A percentile compares a stretch with the other conserved stretches of the same genome.
Evolutionary conservation across 2,329 filamentous ascomycete species (phyloP).

Genomic region (Akanthomyces dipterigenus): DNA sequence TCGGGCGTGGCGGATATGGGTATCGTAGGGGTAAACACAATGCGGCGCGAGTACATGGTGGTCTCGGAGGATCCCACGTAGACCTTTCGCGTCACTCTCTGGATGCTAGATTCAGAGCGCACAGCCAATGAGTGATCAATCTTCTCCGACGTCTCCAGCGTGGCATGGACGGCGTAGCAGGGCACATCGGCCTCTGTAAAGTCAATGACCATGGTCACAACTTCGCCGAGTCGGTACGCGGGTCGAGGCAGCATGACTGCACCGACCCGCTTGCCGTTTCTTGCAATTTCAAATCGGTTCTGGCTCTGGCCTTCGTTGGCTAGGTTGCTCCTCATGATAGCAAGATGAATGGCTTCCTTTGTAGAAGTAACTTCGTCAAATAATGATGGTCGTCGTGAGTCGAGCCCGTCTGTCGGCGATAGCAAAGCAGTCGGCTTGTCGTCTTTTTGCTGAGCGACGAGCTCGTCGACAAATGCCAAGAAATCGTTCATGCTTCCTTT

Average conservation of each 20-base stretch:
- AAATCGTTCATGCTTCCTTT: constrained; percentile 57
- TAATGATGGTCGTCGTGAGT: constrained; percentile 48
- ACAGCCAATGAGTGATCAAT: constrained; percentile 76
- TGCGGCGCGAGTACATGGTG: constrained; percentile 69
- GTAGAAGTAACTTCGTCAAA: constrained; percentile 54
- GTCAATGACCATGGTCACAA: constrained; percentile 76
- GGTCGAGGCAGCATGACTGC: constrained; percentile 85
- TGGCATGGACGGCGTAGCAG: constrained; percentile 78
- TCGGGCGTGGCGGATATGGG: constrained; percentile 80
- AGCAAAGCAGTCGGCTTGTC: constrained; percentile 54
- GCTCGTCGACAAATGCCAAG: constrained; percentile 67
- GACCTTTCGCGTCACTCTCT: constrained; percentile 76
- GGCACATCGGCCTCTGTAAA: constrained; percentile 71
- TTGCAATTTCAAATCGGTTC: constrained; percentile 93
- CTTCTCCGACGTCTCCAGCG: constrained; percentile 80
- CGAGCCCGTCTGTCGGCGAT: constrained; percentile 59
- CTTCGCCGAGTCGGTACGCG: constrained; percentile 82
- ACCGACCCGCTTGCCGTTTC: constrained; percentile 84
- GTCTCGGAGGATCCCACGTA: constrained; percentile 75
- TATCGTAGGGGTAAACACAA: constrained; percentile 77
- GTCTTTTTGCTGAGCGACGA: constrained; percentile 54
- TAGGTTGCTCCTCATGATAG: constrained; percentile 77
- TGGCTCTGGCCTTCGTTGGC: constrained; percentile 63
- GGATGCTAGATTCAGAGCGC: constrained; percentile 76
- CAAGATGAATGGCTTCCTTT: constrained; percentile 84